phyloP scores from a whole-genome alignment of 1,284 basidiomycete genomes.

The Mrakiaceae sp. region DNA sequence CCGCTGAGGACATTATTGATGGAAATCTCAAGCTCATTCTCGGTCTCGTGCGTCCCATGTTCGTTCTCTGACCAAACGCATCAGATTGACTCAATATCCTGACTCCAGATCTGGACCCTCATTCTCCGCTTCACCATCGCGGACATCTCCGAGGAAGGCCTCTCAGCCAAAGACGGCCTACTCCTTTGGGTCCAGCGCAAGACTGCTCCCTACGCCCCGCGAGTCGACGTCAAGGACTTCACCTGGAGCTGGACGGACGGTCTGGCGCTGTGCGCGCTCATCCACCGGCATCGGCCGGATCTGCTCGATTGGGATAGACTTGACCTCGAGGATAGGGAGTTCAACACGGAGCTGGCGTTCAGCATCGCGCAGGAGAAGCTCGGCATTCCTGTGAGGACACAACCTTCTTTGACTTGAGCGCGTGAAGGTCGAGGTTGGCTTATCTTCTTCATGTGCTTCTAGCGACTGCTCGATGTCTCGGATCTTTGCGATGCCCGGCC shows the following conservation, averaged over 20 bases:
- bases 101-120: conserved; percentile 72
- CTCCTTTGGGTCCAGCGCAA: conserved; percentile 97
- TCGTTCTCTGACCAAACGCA: not conserved
- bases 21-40: conserved; percentile 94
- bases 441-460: conserved; percentile 16
- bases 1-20: conserved; percentile 95
- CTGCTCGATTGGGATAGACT: conserved; percentile 73
- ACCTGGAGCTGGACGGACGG: conserved; percentile 87
- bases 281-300: conserved; percentile 93
- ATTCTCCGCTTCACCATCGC: conserved; percentile 96
- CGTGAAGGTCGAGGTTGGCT: no score
- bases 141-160: conserved; percentile 93
- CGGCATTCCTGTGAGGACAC: conserved; percentile 58
- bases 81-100: not conserved
- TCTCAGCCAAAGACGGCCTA: conserved; percentile 91
- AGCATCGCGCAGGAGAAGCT: conserved; percentile 73
- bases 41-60: conserved; percentile 50
- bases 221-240: conserved; percentile 89
- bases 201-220: conserved; percentile 70
- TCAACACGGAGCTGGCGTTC: conserved; percentile 77
- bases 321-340: conserved; percentile 69
- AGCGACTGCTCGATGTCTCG: conserved; percentile 92
- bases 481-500: conserved; percentile 81
- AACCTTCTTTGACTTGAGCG: conserved; percentile 2
- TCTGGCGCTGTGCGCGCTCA: conserved; percentile 90